Evolutionary conservation across 805 yeast genomes (phyloP), one percentile per base, ranked within the genome.

Genomic region (Tetrapisispora namnaoensis): DNA sequence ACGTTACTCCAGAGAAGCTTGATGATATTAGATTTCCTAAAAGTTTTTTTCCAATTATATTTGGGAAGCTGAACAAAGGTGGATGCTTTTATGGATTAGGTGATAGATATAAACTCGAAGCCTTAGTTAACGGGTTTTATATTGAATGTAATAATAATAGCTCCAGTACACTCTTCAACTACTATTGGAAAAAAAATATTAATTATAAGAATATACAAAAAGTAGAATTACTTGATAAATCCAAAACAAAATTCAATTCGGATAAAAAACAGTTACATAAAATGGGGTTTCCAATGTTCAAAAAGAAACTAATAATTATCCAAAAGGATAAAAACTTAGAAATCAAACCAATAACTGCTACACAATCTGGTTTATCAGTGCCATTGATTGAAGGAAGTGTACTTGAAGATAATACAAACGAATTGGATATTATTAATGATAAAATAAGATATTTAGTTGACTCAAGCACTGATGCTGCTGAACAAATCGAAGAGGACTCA

Each of bases 41-140:
- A n/a, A 61, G 66, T 39, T 64, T 77, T 35, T 69, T 77, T 48
- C 54, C 63, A 13, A 62, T 68, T 32, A 55, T 82, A 6, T 68
- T 58, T 54, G 62, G 62, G 11, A 59, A 76, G 1, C 65, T 80
- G 52, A 64, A 61, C 40, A 53, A 58, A 10, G 70, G 66, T 21
- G 86, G 86, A 20, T 62, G 50, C 34, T 65, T 81, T 32, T 61
- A 63, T 40, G 88, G 88, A 6, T 73, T 79, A 70, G 53, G 70
- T 69, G 63, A 63, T 44, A 50, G 27, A 4, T 59, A 53, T 47
- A 65, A 62, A 43, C 62, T 86, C 48, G 83, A 82, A 55, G 89
- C 81, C 27, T 69, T 85, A 46, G 72, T 81, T 71, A 72, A 75
- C 30, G 91, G 90, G 0, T 82, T 84, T 53, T 65, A 77, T 39